A percentile compares a stretch with the other conserved stretches of the same genome.
These are phyloP conservation scores for Fagus sylvatica DNA, from an alignment of 306 rosid genomes.

Conservation along the genomic window DNA sequence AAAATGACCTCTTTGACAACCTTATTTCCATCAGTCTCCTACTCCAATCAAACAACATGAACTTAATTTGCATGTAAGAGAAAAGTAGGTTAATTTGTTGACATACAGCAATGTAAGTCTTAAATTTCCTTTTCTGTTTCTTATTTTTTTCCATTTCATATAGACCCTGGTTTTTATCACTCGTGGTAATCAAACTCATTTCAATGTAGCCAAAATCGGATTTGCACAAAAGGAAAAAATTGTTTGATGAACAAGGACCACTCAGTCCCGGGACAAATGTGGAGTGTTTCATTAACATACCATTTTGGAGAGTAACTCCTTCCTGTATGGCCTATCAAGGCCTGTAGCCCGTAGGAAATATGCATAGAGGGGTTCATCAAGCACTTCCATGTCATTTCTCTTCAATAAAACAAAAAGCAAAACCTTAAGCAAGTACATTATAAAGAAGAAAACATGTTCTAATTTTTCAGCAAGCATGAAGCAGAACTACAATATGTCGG, in stretches of 20 bases:
- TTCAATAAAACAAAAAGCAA: conserved; percentile 21
- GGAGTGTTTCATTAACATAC: conserved; percentile 26
- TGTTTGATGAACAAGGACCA: too few relatives aligned
- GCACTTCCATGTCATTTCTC: conserved; percentile 82
- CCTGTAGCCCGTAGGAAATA: conserved; percentile 66
- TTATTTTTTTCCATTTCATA: too few relatives aligned
- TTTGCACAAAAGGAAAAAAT: too few relatives aligned
- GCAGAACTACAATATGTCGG: neutral
- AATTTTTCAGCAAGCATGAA: neutral
- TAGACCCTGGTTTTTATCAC: too few relatives aligned
- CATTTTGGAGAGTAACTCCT: conserved; percentile 60
- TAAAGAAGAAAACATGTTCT: neutral
- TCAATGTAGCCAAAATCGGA: too few relatives aligned
- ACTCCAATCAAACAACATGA: conserved; percentile 19
- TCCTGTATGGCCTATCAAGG: conserved; percentile 68
- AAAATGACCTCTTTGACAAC: conserved; percentile 58
- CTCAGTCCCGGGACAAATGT: neutral
- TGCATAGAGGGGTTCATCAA: conserved; percentile 82
- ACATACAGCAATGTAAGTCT: too few relatives aligned
- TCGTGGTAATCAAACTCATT: too few relatives aligned
- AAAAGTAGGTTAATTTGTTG: neutral
- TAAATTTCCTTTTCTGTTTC: too few relatives aligned
- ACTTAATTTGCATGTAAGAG: conserved; percentile 16
- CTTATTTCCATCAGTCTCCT: conserved; percentile 83
- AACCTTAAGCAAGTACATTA: conserved; percentile 4